Conservation (phyloP, 2,329 filamentous ascomycete genomes). For the Aureobasidium uvarum region DNA sequence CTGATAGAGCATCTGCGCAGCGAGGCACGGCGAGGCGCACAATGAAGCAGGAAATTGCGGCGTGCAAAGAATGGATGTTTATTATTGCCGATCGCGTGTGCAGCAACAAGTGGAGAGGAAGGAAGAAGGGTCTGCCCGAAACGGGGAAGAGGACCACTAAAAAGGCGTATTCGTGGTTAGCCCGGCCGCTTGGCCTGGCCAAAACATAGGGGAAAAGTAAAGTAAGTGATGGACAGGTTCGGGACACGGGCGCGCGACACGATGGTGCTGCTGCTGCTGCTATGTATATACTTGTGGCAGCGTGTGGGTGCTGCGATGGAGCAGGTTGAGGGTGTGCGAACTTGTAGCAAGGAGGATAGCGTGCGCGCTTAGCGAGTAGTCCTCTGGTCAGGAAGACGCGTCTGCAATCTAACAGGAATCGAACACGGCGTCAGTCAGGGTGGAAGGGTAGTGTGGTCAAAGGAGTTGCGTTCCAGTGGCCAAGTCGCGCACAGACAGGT, state of each 20-base stretch:
- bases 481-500: conserved; percentile 18
- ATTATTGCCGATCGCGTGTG: conserved; percentile 16
- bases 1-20: background rate
- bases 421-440: conserved; percentile 17
- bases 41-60: conserved; percentile 2
- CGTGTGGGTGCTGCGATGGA: background rate
- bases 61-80: conserved; percentile 19
- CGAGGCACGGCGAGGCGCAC: background rate
- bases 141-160: conserved; percentile 14
- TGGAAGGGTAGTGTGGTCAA: background rate
- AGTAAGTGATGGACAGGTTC: conserved; percentile 20
- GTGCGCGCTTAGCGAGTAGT: background rate
- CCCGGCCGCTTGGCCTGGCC: conserved; percentile 15
- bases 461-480: conserved; percentile 12
- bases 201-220: conserved; percentile 23
- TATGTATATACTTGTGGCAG: background rate
- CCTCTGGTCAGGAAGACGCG: background rate
- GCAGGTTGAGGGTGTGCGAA: background rate
- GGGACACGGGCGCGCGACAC: conserved; percentile 1
- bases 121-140: conserved; percentile 10
- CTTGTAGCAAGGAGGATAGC: background rate
- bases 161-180: conserved; percentile 12
- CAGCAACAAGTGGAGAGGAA: conserved; percentile 23
- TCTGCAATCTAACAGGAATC: conserved; percentile 22
- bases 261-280: background rate